Evolutionary conservation across 2,329 filamentous ascomycete species (phyloP), one percentile per base, ranked within the genome.

Genomic region (Colletotrichum australisinense): DNA sequence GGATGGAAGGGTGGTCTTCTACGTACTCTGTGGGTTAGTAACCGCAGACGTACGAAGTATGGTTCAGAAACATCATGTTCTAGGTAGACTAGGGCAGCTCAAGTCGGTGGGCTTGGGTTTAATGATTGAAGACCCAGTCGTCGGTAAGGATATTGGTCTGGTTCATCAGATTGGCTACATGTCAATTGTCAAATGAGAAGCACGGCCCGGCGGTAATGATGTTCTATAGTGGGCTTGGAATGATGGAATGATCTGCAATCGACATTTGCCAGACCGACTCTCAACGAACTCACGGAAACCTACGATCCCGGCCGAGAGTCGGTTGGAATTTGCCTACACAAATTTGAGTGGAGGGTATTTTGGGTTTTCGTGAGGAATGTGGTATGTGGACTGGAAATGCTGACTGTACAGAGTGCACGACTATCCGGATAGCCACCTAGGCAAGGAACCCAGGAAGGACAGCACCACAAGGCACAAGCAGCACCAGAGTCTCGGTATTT

Each of bases 41-140:
- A 35, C 32, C 32, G 32, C 11, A 35, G 32, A 35, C 32, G 32
- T 12, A 35, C 32, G 42, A 19, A n/a, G 19, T n/a, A n/a, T 49
- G 60, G 9, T 53, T 62, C 38, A 66, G 56, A 69, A 64, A 69
- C 69, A 64, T 63, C 53, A 46, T 60, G 67, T 62, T 73, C 67
- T 73, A 64, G 26, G 26, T 26, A 26, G 68, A 60, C 56, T 59
- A 42, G 38, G 38, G 14, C 38, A 42, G 16, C 16, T 32, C 28
- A 16, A 14, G 42, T 12, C 7, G 42, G 28, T 9, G 49, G 28
- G 60, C 38, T 30, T 14, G 52, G 8, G 19, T 12, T n/a, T 32
- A 26, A 8, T 63, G 42, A 14, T 24, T 32, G 42, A 16, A 28
- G 19, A 26, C 24, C 22, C 32, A 16, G 28, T 32, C 12, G 26